A percentile compares a stretch with the other conserved stretches of the same genome.
Conservation (phyloP, 305 asterid species). For the Fraxinus sp. region DNA sequence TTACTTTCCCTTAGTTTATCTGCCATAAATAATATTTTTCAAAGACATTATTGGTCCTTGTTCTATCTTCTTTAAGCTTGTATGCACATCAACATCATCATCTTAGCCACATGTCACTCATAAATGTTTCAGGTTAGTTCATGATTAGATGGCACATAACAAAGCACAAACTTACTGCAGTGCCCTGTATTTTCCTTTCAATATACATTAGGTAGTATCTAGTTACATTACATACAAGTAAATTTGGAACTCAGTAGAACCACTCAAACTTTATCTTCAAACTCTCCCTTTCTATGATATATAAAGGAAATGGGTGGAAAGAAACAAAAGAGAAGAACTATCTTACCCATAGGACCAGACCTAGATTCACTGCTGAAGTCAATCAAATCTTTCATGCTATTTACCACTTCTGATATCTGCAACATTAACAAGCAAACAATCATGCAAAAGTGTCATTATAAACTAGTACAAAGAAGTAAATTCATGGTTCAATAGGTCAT, state of each 20-base stretch:
- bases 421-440: slow-evolving; percentile 9
- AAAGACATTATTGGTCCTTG: not conserved
- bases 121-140: not conserved
- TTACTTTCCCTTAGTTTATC: not conserved
- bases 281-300: slow-evolving; percentile 1
- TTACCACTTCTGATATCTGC: slow-evolving; percentile 92
- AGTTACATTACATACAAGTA: not conserved
- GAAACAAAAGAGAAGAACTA: slow-evolving; percentile 12
- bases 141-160: not conserved
- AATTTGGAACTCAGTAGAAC: not conserved
- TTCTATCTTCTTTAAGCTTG: not conserved
- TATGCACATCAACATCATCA: not conserved
- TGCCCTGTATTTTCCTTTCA: not conserved
- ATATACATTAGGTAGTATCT: not conserved
- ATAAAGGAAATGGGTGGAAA: slow-evolving; percentile 3
- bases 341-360: slow-evolving; percentile 89
- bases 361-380: slow-evolving; percentile 74
- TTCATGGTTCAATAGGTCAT: not conserved
- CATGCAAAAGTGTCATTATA: slow-evolving; percentile 14
- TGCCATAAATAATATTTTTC: not conserved
- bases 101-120: not conserved
- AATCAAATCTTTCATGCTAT: slow-evolving; percentile 89
- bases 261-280: not conserved
- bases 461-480: not conserved
- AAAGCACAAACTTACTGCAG: not conserved